Conservation (phyloP, 108 stramenopile species). For the Fragilariopsis cylindrus region DNA sequence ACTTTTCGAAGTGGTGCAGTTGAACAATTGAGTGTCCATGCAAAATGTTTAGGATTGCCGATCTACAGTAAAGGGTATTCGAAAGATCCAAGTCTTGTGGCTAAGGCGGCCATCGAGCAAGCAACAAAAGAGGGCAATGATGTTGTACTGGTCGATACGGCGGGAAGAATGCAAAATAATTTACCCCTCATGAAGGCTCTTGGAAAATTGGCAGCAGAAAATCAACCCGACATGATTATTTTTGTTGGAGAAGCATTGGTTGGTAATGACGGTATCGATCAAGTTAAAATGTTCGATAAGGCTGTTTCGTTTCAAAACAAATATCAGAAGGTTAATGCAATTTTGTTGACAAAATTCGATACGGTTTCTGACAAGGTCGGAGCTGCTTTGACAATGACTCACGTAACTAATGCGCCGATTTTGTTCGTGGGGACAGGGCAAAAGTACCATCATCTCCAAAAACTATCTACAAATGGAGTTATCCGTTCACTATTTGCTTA, state of each 20-base stretch:
- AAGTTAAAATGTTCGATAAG: conserved; percentile 93
- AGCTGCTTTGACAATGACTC: conserved; percentile 92
- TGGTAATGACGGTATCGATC: conserved; percentile 97
- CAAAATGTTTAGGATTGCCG: conserved; percentile 86
- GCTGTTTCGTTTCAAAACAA: conserved; percentile 73
- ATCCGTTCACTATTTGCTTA: conserved; percentile 82
- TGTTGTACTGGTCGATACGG: conserved; percentile 96
- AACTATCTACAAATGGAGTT: conserved; percentile 80
- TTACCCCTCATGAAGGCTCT: conserved; percentile 94
- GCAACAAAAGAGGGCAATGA: conserved; percentile 76
- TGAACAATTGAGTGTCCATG: conserved; percentile 94
- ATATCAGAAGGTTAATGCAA: conserved; percentile 88
- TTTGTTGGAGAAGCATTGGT: conserved; percentile 98
- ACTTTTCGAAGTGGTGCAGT: conserved; percentile 98
- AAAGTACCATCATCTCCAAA: conserved; percentile 96
- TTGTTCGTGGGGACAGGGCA: conserved; percentile 97
- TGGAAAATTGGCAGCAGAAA: conserved; percentile 88
- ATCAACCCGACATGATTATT: conserved; percentile 88
- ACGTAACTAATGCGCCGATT: conserved; percentile 94
- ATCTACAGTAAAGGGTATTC: conserved; percentile 93
- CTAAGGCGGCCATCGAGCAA: conserved; percentile 86
- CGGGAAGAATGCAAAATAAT: conserved; percentile 98
- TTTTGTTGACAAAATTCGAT: conserved; percentile 97
- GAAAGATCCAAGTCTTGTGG: conserved; percentile 93
- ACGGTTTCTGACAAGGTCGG: conserved; percentile 99